These are phyloP conservation scores for Vanderwaltozyma tropicalis DNA, from an alignment of 805 yeast genomes.

Conservation along the genomic window DNA sequence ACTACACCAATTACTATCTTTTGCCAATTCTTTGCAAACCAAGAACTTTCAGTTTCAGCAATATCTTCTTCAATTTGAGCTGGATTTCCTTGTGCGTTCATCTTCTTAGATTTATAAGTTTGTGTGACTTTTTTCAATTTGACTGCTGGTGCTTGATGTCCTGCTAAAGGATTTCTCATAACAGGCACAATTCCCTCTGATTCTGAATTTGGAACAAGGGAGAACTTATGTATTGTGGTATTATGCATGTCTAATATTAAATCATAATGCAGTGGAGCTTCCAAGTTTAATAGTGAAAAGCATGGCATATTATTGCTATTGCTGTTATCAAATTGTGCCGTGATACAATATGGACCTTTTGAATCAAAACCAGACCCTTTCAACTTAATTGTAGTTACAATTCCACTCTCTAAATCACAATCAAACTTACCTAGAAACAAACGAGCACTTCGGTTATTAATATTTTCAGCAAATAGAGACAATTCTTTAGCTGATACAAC, in stretches of 20 bases:
- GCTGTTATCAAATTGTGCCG: not conserved
- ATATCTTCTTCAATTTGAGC: constrained; percentile 13
- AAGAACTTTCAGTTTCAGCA: constrained; percentile 13
- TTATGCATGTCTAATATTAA: constrained; percentile 12
- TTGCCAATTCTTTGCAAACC: constrained; percentile 27
- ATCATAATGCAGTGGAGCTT: constrained; percentile 18
- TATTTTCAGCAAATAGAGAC: not conserved
- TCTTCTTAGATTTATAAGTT: constrained; percentile 24
- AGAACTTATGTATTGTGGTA: constrained; percentile 11
- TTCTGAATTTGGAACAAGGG: constrained; percentile 11
- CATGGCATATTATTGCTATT: constrained; percentile 5
- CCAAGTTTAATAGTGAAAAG: constrained; percentile 16
- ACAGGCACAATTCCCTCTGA: constrained; percentile 12
- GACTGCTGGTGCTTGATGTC: constrained; percentile 15
- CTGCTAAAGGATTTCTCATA: constrained; percentile 9
- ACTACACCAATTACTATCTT: constrained; percentile 19
- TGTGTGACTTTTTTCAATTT: constrained; percentile 22
- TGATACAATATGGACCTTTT: not conserved
- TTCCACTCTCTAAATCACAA: not conserved
- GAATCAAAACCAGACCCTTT: not conserved
- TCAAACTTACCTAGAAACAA: not conserved
- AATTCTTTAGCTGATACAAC: not conserved
- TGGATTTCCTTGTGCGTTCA: constrained; percentile 7
- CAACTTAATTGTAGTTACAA: not conserved
- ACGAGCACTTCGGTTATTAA: not conserved